These are phyloP conservation scores for Hygrocybe coccinea DNA, from an alignment of 768 basidiomycete species.

Conservation along the genomic window DNA sequence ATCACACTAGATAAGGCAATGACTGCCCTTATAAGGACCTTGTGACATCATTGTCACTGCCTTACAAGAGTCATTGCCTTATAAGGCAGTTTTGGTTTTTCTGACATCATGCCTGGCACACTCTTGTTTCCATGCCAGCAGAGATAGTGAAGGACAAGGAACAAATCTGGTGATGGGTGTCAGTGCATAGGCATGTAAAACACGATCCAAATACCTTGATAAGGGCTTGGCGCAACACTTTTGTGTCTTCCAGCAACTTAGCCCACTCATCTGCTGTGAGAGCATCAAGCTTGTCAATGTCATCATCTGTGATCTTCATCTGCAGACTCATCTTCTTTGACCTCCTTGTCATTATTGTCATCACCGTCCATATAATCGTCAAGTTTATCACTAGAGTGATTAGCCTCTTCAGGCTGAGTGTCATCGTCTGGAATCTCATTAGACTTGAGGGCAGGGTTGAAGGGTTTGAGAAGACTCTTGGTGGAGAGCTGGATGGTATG, in stretches of 20 bases:
- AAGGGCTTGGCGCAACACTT: neutral
- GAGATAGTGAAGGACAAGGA: conserved; percentile 19
- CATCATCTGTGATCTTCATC: neutral
- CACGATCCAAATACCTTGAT: neutral
- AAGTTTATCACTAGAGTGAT: neutral
- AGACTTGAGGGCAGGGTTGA: too few species aligned
- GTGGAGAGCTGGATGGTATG: conserved; percentile 37
- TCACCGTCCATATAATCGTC: neutral
- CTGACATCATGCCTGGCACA: conserved; percentile 11
- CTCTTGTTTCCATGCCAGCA: conserved; percentile 26
- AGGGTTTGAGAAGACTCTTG: conserved; percentile 28
- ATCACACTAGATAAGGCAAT: too few species aligned
- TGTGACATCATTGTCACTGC: too few species aligned
- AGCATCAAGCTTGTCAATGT: neutral
- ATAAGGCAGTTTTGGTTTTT: too few species aligned
- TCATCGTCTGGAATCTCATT: too few species aligned
- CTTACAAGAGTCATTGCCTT: too few species aligned
- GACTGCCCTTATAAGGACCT: too few species aligned
- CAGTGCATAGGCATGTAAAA: neutral
- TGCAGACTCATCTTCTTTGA: conserved; percentile 5
- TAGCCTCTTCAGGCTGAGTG: too few species aligned
- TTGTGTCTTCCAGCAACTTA: neutral
- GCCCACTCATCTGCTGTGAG: neutral
- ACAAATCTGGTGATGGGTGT: conserved; percentile 13
- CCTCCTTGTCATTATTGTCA: neutral